Evolutionary conservation across 805 yeast genomes (phyloP).

Genomic region (Starmerella etchellsii): DNA sequence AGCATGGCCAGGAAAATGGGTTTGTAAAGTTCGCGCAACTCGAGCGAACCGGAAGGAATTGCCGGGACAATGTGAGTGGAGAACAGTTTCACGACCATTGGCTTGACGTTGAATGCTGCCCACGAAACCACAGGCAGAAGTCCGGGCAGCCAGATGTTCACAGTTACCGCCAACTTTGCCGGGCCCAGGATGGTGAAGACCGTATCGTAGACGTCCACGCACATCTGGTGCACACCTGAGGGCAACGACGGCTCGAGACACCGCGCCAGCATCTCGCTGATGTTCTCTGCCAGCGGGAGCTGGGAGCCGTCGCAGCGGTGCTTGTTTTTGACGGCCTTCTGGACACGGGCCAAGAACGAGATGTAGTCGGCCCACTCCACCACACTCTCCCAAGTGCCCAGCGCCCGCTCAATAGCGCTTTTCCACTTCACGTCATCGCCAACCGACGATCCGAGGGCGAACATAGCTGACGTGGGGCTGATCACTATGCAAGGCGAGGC

Average conservation of each 20-base stretch:
- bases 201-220: conserved; percentile 60
- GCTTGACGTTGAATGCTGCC: conserved; percentile 80
- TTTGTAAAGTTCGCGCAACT: conserved; percentile 43
- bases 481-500: too few relatives aligned
- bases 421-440: conserved; percentile 22
- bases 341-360: conserved; percentile 67
- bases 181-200: conserved; percentile 54
- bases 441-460: conserved; percentile 14
- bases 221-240: conserved; percentile 88
- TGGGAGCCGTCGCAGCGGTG: conserved; percentile 19
- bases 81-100: conserved; percentile 54
- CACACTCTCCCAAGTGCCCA: conserved; percentile 63
- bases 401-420: conserved; percentile 51
- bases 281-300: conserved; percentile 54
- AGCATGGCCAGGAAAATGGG: conserved; percentile 63
- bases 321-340: conserved; percentile 47
- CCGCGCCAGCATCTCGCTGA: conserved; percentile 59
- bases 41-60: conserved; percentile 27
- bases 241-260: conserved; percentile 77
- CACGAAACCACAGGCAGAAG: conserved; percentile 77
- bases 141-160: conserved; percentile 84
- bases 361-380: conserved; percentile 98
- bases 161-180: conserved; percentile 40
- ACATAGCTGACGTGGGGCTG: neutral
- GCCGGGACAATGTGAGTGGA: conserved; percentile 41